Conservation (phyloP, 192 early-diverging fungal genomes). For the Podila minutissima region DNA sequence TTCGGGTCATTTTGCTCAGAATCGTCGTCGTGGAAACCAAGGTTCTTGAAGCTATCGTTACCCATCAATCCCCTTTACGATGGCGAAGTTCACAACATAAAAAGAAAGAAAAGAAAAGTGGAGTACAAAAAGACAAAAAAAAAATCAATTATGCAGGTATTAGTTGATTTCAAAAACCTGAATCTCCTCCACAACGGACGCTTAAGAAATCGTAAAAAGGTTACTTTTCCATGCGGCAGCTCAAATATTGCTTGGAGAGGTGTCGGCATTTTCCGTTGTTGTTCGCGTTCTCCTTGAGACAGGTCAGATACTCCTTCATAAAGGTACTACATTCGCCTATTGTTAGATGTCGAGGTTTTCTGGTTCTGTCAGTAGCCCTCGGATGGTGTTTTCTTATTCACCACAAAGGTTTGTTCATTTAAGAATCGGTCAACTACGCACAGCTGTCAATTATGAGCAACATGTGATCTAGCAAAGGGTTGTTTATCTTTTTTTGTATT, state of each 20-base stretch:
- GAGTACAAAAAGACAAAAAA: slow-evolving; percentile 10
- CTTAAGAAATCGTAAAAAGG: background rate
- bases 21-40: slow-evolving; percentile 71
- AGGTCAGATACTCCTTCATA: slow-evolving; percentile 85
- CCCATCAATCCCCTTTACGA: slow-evolving; percentile 70
- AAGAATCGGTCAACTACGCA: background rate
- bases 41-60: slow-evolving; percentile 70
- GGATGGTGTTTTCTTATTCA: background rate
- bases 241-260: slow-evolving; percentile 82
- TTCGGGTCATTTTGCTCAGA: slow-evolving; percentile 11
- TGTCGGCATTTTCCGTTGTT: slow-evolving; percentile 75
- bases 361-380: background rate
- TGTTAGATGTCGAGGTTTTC: background rate
- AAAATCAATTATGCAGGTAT: background rate
- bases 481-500: background rate
- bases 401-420: background rate
- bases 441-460: too few species aligned
- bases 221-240: slow-evolving; percentile 93
- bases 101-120: background rate
- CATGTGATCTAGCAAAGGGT: too few species aligned
- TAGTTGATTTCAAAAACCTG: background rate
- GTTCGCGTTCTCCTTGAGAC: slow-evolving; percentile 77
- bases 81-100: slow-evolving; percentile 7
- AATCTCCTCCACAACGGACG: too few species aligned
- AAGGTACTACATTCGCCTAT: slow-evolving; percentile 81